Base-by-base conservation (phyloP, 257 asterid genomes). In the Gynochthodes officinalis region DNA sequence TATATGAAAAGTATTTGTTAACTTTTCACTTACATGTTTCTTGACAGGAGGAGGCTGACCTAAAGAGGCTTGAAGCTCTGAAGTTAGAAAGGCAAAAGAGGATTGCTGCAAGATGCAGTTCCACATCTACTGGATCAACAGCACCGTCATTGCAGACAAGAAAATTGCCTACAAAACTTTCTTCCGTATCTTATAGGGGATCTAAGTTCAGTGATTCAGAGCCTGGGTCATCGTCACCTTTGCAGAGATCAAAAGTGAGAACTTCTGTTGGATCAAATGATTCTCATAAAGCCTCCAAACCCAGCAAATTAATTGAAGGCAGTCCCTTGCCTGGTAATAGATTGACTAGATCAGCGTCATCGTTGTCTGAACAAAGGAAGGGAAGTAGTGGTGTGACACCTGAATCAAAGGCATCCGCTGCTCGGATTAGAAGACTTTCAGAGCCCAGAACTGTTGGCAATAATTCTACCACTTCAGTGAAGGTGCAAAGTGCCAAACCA, bases 181-280 rank as follows among this genome's bases (percentile, higher is more conserved):
- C 95, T 77, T 84, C 92, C 9, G 76, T 87, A 70, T 73, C 90
- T 82, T 76, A 76, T 71, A 84, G 84, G 82, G 96, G 96, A 80
- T 87, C 98, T 4, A 92, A 89, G 86, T 92, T 92, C 81, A 86
- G 93, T 79, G 98, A 92, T 84, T 82, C 91, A 35, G 98, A 88
- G 78, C 94, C 95, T 43, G 98, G 96, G 48, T 83, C 94, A 67
- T 89, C 89, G 39, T 92, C 97, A 64, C 98, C 98, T 61, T 81
- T 89, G 85, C 98, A 92, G 81, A 92, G 98, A 82, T 87, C 98
- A 75, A 90, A 90, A 84, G 70, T 89, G 80, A 83, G 95, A 83
- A 80, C 83, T 73, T 75, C 97, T 57, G 73, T 84, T 62, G 85
- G 79, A 78, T 73, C 91, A 69, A 79, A 73, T 68, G 86, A 79